These are phyloP conservation scores for Mortierella sp. DNA, from an alignment of 371 early-diverging fungal genomes.

Conservation along the genomic window DNA sequence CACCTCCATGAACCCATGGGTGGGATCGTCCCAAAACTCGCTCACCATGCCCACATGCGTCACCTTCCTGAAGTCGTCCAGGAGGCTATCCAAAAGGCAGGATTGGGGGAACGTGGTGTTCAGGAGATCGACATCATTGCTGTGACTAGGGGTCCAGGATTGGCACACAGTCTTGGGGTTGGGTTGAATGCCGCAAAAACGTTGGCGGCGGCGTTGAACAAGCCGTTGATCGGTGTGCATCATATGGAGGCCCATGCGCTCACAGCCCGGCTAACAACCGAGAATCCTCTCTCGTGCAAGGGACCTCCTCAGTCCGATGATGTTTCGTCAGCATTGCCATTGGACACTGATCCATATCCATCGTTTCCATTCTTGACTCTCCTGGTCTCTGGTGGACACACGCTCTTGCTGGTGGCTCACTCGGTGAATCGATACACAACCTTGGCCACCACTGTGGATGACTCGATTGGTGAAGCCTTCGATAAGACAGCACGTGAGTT, in stretches of 20 bases:
- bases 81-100: slow-evolving; percentile 70
- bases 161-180: slow-evolving; percentile 80
- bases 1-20: slow-evolving; percentile 82
- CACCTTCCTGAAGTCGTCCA: slow-evolving; percentile 75
- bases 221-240: slow-evolving; percentile 85
- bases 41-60: slow-evolving; percentile 75
- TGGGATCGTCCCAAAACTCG: slow-evolving; percentile 85
- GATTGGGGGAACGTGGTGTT: slow-evolving; percentile 53
- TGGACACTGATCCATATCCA: slow-evolving; percentile 53
- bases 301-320: not conserved
- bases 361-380: slow-evolving; percentile 81
- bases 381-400: slow-evolving; percentile 87
- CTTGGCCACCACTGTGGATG: slow-evolving; percentile 80
- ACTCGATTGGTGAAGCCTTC: slow-evolving; percentile 85
- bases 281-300: slow-evolving; percentile 2
- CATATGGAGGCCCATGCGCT: slow-evolving; percentile 76
- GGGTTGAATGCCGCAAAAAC: slow-evolving; percentile 84
- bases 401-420: slow-evolving; percentile 73
- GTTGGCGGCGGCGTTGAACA: slow-evolving; percentile 77
- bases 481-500: slow-evolving; percentile 82
- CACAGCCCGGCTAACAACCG: slow-evolving; percentile 34
- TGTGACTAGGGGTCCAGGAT: slow-evolving; percentile 86
- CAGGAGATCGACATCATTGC: slow-evolving; percentile 82
- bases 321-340: not conserved
- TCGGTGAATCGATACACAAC: slow-evolving; percentile 71